These are phyloP conservation scores for Moesziomyces aphidis DNA, from an alignment of 1,284 basidiomycete species.

Conservation along the genomic window DNA sequence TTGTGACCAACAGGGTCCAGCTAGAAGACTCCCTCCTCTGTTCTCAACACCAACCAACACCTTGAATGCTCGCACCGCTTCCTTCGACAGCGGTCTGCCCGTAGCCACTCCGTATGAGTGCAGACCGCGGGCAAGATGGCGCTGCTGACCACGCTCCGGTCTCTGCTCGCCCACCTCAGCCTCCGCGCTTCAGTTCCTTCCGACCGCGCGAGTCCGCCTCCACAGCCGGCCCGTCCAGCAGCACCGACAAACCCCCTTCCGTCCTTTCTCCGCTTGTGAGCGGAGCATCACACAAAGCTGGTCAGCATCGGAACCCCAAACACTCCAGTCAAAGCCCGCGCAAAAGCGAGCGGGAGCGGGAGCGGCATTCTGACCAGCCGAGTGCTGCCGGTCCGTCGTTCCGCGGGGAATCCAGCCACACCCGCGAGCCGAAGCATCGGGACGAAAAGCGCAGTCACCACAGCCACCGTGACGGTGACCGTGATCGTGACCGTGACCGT, in stretches of 20 bases:
- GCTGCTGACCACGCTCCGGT: background rate
- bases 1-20: background rate
- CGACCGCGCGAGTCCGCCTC: slow-evolving; percentile 3
- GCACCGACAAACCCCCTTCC: background rate
- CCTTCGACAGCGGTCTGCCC: slow-evolving; percentile 22
- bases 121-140: slow-evolving; percentile 13
- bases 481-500: no score
- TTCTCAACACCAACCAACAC: slow-evolving; percentile 1
- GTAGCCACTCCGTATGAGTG: slow-evolving; percentile 16
- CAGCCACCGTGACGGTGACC: background rate
- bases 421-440: background rate
- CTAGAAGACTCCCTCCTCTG: slow-evolving; percentile 19
- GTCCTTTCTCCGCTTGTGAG: background rate
- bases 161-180: background rate
- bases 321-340: background rate
- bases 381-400: no score
- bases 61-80: background rate
- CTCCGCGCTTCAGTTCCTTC: slow-evolving; percentile 15
- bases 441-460: background rate
- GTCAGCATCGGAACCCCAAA: background rate
- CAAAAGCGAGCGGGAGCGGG: background rate
- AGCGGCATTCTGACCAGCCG: background rate
- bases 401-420: no score
- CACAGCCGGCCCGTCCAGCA: background rate
- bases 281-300: background rate